phyloP scores from a whole-genome alignment of 306 rosid species.

The Cicer chorassanicum region DNA sequence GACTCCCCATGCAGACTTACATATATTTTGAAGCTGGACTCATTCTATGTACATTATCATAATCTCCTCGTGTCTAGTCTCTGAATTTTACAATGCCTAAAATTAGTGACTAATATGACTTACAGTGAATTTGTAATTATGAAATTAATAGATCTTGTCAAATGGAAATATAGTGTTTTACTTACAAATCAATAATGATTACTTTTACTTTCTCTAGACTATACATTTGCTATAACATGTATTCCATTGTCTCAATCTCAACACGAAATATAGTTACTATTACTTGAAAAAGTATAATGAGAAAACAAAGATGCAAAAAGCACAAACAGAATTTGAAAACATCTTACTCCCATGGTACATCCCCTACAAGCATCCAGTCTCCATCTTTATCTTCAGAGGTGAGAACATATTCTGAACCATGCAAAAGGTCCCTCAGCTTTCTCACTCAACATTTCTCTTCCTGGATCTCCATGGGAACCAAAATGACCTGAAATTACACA shows the following conservation, averaged over 20 bases:
- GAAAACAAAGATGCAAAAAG: background rate
- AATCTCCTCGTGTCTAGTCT: background rate
- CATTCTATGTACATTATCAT: background rate
- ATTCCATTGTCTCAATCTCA: background rate
- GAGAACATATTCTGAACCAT: slow-evolving; percentile 90
- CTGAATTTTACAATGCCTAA: background rate
- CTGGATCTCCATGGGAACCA: slow-evolving; percentile 80
- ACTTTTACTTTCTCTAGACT: background rate
- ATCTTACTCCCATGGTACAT: slow-evolving; percentile 92
- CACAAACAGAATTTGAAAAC: background rate
- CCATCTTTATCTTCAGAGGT: slow-evolving; percentile 85
- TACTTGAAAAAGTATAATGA: slow-evolving; percentile 14
- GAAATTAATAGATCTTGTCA: background rate
- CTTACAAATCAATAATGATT: background rate
- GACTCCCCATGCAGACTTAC: background rate
- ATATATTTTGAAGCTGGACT: background rate
- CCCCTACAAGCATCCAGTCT: slow-evolving; percentile 99
- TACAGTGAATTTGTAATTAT: slow-evolving; percentile 1
- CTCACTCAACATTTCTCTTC: slow-evolving; percentile 77
- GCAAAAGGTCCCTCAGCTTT: slow-evolving; percentile 89
- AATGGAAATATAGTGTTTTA: background rate
- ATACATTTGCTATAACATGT: background rate
- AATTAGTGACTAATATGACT: background rate
- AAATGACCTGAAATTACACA: slow-evolving; percentile 67
- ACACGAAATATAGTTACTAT: slow-evolving; percentile 9